Evolutionary conservation across 1,284 basidiomycete genomes (phyloP), one percentile per base, ranked within the genome.

Genomic region (Ustilago trichophora): DNA sequence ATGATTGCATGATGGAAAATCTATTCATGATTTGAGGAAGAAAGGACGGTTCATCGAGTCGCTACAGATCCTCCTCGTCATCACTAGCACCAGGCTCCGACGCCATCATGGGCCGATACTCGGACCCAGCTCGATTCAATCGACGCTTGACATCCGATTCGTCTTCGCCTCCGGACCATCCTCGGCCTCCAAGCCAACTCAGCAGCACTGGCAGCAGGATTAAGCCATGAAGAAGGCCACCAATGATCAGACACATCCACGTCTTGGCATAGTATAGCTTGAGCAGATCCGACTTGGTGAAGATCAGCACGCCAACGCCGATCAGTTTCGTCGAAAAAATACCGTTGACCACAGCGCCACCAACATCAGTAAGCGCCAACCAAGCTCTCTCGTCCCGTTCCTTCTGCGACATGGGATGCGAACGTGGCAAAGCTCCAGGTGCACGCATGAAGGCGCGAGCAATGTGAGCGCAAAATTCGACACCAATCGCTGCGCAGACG

Each of bases 321-420:
- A 97, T 95, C 36, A 98, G 85, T 82, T 98, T 98, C 1, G 95
- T 98, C 80, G 95, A 90, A 0, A 94, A 97, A 77, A 98, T 98
- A 9, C 95, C 95, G 22, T 91, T 93, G 37, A 98, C 85, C 19
- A 98, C 94, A 57, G 93, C 93, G 52, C 93, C 91, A 9, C 95
- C 95, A 60, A 98, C 94, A 80, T 98, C 95, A 0, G 92, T 89
- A 69, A 98, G 83, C 0, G 93, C 94, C 7, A 88, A 87, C 86
- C 89, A 92, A 84, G 93, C 93, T 33, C 95, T 85, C 81, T 98
- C 95, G 80, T 98, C 92, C 41, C 92, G 86, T 77, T 97, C 94
- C 82, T 90, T 91, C 83, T 91, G 89, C 2, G 89, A 89, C 12
- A 88, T 87, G 11, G 88, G 86, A 82, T 92, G 89, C 75, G 91